Evolutionary conservation across 179 eudicot genomes (phyloP).

Genomic region (Beta corolliflora): DNA sequence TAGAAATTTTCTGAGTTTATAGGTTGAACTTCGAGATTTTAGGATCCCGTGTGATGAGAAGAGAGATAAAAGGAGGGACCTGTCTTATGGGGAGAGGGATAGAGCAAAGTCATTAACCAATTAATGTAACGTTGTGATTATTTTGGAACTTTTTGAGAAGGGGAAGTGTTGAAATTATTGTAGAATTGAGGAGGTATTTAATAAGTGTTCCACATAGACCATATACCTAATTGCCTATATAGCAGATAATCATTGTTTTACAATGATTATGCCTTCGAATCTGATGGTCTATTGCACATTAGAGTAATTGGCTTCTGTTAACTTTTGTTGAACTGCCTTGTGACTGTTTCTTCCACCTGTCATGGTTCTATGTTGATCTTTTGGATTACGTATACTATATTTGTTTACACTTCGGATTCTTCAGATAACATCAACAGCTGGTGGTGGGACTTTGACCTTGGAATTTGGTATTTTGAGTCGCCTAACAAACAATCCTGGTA

Average conservation of each 20-base stretch:
- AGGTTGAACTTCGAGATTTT: too few relatives aligned
- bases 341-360: conserved; percentile 7
- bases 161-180: background rate
- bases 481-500: conserved; percentile 87
- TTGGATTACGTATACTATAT: conserved; percentile 7
- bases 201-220: too few relatives aligned
- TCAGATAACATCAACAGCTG: conserved; percentile 98
- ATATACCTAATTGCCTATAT: background rate
- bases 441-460: conserved; percentile 97
- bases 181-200: too few relatives aligned
- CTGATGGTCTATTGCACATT: background rate
- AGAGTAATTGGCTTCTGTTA: background rate
- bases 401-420: conserved; percentile 22
- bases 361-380: conserved; percentile 1
- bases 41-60: too few relatives aligned
- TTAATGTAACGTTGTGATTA: too few relatives aligned
- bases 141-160: too few relatives aligned
- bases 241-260: conserved; percentile 1
- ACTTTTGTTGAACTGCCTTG: conserved; percentile 1
- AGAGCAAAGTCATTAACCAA: too few relatives aligned
- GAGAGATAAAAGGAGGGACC: too few relatives aligned
- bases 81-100: too few relatives aligned
- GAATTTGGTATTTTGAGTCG: conserved; percentile 98
- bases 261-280: conserved; percentile 21
- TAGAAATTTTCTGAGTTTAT: too few relatives aligned